Base-by-base conservation (phyloP, 495 filamentous ascomycete species). In the Hypoxylon fuscum region DNA sequence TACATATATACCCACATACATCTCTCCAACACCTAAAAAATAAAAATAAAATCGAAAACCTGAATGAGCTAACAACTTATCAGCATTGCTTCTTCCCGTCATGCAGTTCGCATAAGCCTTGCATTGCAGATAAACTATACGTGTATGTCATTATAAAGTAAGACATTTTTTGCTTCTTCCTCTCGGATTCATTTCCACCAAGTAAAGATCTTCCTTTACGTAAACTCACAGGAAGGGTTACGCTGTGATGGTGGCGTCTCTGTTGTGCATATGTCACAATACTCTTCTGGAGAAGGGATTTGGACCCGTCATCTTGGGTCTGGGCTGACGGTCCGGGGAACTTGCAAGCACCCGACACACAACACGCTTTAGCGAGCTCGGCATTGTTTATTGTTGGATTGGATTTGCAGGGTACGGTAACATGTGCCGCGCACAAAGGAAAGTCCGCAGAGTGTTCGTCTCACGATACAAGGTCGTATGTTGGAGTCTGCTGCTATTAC, bases 321-420 rank as follows among this genome's bases (percentile, higher is more conserved):
- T 62, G 59, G 62, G 57, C 63, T 61, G 46, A 58, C 63, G 46
- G 56, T 56, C 63, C 57, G 58, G 63, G 57, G 63, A 48, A 18
- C 29, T 41, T 14, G 40, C 44, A 47, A 50, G 43, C 55, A 59
- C 35, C 35, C 35, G 35, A 38, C 55, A n/a, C n/a, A n/a, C n/a
- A 51, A 27, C 56, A 60, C 56, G 46, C 42, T 64, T 53, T 59
- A 56, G 55, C 50, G 43, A 60, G 38, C 56, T 41, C 38, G n/a
- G 46, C 42, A 22, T 22, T 35, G 40, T 8, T 6, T 37, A 4
- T 5, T 14, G 17, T 37, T 42, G 49, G 55, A 49, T 27, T 27
- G 3, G 25, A 27, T 27, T 3, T 27, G 25, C 25, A 27, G 25
- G 25, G 3, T 8, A 27, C 4, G 25, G 8, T 27, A 8, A 27